Evolutionary conservation across 208 protist genomes (phyloP).

Genomic region (Acanthamoeba culbertsoni): DNA sequence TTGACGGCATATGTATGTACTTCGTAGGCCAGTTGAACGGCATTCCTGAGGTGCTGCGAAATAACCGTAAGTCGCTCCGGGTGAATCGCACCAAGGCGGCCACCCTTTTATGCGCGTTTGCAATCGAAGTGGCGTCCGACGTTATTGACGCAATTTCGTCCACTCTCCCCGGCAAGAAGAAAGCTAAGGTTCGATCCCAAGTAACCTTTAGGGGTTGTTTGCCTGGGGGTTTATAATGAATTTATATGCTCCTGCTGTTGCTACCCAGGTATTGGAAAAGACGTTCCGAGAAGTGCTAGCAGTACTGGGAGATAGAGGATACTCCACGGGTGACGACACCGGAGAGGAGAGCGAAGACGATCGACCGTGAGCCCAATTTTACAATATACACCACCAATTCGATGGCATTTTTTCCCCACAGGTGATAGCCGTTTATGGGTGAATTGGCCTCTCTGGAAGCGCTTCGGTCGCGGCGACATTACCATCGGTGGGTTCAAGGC

Average conservation of each 20-base stretch:
- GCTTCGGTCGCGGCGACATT: no score
- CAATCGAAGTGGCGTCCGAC: neutral
- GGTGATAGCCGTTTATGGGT: no score
- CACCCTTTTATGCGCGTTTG: neutral
- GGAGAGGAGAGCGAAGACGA: neutral
- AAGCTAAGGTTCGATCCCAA: neutral
- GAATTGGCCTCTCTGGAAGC: no score
- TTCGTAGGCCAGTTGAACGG: neutral
- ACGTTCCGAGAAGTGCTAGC: neutral
- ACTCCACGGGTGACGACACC: neutral
- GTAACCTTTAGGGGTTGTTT: neutral
- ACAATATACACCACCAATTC: no score
- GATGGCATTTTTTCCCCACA: no score
- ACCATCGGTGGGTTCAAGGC: neutral
- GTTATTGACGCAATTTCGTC: neutral
- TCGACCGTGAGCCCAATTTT: no score
- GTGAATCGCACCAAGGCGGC: neutral
- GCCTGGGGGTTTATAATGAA: neutral
- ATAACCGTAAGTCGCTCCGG: neutral
- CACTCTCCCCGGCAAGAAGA: neutral
- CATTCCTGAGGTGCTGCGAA: neutral
- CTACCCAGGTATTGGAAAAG: neutral
- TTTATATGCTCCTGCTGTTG: neutral
- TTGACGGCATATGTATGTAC: no score
- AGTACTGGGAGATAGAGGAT: neutral